Evolutionary conservation across 768 basidiomycete genomes (phyloP).

Genomic region (Lentinus tigrinus): DNA sequence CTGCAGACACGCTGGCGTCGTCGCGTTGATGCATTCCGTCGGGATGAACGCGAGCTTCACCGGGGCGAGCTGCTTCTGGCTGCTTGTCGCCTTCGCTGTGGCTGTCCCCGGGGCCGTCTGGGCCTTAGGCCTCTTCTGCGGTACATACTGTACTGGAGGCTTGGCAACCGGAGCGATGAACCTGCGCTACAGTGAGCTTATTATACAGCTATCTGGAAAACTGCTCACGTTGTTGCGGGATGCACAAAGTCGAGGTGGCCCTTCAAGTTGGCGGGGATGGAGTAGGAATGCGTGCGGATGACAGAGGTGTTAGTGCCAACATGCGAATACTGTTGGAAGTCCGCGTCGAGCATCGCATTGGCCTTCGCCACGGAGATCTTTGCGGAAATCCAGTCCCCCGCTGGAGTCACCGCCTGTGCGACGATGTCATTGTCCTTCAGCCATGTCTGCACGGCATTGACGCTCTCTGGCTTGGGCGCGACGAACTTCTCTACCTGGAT

Average conservation of each 20-base stretch:
- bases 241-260: slow-evolving; percentile 30
- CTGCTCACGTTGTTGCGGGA: too few relatives aligned
- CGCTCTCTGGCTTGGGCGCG: slow-evolving; percentile 22
- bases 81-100: too few relatives aligned
- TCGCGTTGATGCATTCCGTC: slow-evolving; percentile 22
- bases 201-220: too few relatives aligned
- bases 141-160: slow-evolving; percentile 1
- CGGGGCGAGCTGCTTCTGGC: too few relatives aligned
- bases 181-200: too few relatives aligned
- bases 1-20: slow-evolving; percentile 33
- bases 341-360: slow-evolving; percentile 28
- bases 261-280: slow-evolving; percentile 27
- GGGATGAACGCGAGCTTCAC: too few relatives aligned
- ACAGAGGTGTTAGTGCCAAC: slow-evolving; percentile 18
- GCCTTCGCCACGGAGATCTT: slow-evolving; percentile 28
- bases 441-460: slow-evolving; percentile 26
- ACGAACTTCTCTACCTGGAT: slow-evolving; percentile 14
- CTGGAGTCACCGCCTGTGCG: slow-evolving; percentile 23
- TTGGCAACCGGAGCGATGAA: slow-evolving; percentile 20
- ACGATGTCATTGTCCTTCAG: slow-evolving; percentile 24
- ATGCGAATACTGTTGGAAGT: slow-evolving; percentile 30
- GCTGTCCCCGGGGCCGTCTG: neutral
- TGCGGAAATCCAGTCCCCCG: slow-evolving; percentile 30
- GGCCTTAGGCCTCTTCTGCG: slow-evolving; percentile 17
- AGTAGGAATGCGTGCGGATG: slow-evolving; percentile 32